phyloP scores from a whole-genome alignment of 495 filamentous ascomycete genomes.

The Rhypophila decipiens region DNA sequence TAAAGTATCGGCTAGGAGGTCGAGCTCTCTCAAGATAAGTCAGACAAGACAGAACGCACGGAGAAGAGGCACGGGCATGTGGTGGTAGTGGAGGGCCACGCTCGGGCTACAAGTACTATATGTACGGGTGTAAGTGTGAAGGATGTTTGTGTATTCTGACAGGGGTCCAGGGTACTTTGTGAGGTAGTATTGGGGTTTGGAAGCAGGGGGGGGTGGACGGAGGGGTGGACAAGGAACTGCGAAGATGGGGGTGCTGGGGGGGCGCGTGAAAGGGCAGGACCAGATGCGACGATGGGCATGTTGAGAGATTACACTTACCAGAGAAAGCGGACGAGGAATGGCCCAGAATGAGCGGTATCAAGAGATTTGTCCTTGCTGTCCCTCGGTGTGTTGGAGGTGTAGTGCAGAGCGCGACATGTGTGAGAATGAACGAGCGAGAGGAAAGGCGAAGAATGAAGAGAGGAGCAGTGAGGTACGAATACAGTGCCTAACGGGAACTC shows the following conservation, averaged over 20 bases:
- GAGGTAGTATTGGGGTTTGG: slow-evolving; percentile 9
- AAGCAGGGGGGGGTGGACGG: slow-evolving; percentile 6
- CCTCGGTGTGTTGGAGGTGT: too few relatives aligned
- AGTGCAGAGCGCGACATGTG: too few relatives aligned
- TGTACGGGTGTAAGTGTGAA: slow-evolving; percentile 18
- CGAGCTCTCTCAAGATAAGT: slow-evolving; percentile 23
- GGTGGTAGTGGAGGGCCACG: slow-evolving; percentile 19
- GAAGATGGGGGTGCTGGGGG: slow-evolving; percentile 13
- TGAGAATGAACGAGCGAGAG: too few relatives aligned
- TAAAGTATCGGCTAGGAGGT: slow-evolving; percentile 17
- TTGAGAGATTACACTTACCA: neutral
- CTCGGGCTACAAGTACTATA: slow-evolving; percentile 26
- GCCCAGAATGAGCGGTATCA: too few relatives aligned
- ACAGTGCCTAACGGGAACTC: too few relatives aligned
- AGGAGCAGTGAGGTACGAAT: too few relatives aligned
- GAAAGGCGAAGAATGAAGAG: too few relatives aligned
- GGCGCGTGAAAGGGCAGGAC: slow-evolving; percentile 8
- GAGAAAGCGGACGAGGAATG: too few relatives aligned
- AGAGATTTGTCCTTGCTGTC: too few relatives aligned
- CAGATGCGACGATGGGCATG: slow-evolving; percentile 7
- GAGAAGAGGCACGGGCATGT: slow-evolving; percentile 20
- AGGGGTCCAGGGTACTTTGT: slow-evolving; percentile 17
- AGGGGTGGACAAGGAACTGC: slow-evolving; percentile 1
- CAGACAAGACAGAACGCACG: slow-evolving; percentile 25
- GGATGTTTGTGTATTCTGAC: slow-evolving; percentile 21